Evolutionary conservation across 2,329 filamentous ascomycete species (phyloP).

Genomic region (Arthroderma sp.): DNA sequence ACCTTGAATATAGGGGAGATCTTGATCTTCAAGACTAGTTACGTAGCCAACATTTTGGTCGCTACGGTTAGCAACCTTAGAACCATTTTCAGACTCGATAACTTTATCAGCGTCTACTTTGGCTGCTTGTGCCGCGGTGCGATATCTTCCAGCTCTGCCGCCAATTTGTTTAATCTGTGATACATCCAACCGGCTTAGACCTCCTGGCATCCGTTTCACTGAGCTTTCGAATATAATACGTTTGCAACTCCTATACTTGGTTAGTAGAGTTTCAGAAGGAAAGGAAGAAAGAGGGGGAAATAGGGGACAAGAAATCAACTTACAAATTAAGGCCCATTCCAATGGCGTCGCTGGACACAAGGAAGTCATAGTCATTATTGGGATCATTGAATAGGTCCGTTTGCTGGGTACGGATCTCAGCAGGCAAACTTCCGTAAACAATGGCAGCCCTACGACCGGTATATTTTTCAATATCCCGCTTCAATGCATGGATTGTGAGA

Average conservation of each 20-base stretch:
- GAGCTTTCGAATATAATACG: slow-evolving; percentile 76
- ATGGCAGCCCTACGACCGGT: slow-evolving; percentile 78
- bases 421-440: slow-evolving; percentile 82
- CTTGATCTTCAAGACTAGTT: slow-evolving; percentile 60
- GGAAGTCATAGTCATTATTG: slow-evolving; percentile 84
- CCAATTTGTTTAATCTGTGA: slow-evolving; percentile 91
- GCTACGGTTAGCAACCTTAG: slow-evolving; percentile 9
- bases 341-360: slow-evolving; percentile 90
- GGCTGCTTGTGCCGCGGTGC: slow-evolving; percentile 48
- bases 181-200: slow-evolving; percentile 46
- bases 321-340: slow-evolving; percentile 94
- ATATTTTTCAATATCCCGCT: slow-evolving; percentile 57
- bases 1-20: slow-evolving; percentile 49
- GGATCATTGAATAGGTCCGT: slow-evolving; percentile 90
- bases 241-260: slow-evolving; percentile 51
- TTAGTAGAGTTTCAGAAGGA: slow-evolving; percentile 10
- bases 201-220: slow-evolving; percentile 54
- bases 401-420: slow-evolving; percentile 84
- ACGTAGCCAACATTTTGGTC: slow-evolving; percentile 53
- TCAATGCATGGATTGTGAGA: slow-evolving; percentile 65
- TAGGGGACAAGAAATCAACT: slow-evolving; percentile 15
- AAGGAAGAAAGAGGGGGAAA: neutral
- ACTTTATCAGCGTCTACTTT: slow-evolving; percentile 18
- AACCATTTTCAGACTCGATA: neutral
- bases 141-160: slow-evolving; percentile 78